phyloP scores from a whole-genome alignment of 225 moss, liverwort and hornwort species.

The Ulota crispa region DNA sequence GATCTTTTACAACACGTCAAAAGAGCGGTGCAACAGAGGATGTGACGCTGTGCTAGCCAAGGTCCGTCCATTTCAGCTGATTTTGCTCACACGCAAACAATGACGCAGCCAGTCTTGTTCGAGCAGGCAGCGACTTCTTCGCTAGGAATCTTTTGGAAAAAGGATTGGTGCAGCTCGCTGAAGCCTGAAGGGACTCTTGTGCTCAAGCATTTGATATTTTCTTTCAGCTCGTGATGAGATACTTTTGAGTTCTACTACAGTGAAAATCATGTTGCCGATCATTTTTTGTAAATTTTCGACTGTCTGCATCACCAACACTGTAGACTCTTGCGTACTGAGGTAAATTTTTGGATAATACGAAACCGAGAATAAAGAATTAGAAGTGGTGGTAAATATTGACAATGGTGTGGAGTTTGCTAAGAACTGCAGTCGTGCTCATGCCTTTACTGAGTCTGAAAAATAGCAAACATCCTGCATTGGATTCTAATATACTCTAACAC shows the following conservation, averaged over 20 bases:
- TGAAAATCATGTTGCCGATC: background rate
- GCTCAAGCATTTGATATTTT: background rate
- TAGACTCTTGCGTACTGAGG: background rate
- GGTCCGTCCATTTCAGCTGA: background rate
- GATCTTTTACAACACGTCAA: background rate
- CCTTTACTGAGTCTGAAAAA: background rate
- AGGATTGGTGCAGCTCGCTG: background rate
- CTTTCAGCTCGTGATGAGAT: background rate
- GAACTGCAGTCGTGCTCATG: background rate
- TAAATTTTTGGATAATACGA: too few relatives aligned
- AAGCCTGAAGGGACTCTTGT: background rate
- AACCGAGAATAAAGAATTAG: background rate
- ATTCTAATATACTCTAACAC: too few relatives aligned
- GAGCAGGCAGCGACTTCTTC: background rate
- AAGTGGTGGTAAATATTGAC: background rate
- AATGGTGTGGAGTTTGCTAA: background rate
- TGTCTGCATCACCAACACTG: background rate
- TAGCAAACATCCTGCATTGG: background rate
- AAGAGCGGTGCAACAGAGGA: background rate
- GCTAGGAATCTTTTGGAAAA: background rate
- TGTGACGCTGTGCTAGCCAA: background rate
- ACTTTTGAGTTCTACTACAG: background rate
- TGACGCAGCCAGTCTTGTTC: background rate
- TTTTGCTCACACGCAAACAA: background rate
- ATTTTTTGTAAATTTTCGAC: background rate